phyloP scores from a whole-genome alignment of 164 flowering plant species.

The Santalum album region DNA sequence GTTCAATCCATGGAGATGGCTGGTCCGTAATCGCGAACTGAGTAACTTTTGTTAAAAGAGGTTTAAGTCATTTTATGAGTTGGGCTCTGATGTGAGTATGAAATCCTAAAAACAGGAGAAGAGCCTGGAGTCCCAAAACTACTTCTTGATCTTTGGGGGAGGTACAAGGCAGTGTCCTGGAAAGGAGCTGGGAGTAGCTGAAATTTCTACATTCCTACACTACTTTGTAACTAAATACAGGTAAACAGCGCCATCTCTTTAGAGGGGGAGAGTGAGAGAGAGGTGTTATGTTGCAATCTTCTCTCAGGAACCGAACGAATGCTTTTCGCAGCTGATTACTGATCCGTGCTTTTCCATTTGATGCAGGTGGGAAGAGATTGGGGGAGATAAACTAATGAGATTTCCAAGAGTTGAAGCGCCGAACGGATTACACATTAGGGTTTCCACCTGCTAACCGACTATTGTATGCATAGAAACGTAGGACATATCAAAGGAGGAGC shows the following conservation, averaged over 20 bases:
- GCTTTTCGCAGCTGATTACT: no score
- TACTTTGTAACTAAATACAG: constrained; percentile 82
- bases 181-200: constrained; percentile 75
- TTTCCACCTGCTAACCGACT: not conserved
- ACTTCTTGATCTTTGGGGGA: constrained; percentile 69
- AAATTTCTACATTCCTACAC: constrained; percentile 70
- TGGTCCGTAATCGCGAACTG: not conserved
- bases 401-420: not conserved
- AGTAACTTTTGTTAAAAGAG: no score
- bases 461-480: no score
- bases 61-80: no score
- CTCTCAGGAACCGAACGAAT: no score
- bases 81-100: no score
- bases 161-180: constrained; percentile 88
- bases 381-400: not conserved
- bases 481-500: no score
- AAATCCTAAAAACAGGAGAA: constrained; percentile 33
- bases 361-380: not conserved
- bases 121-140: constrained; percentile 47
- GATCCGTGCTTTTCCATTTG: not conserved
- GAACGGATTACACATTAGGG: not conserved
- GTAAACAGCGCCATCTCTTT: no score
- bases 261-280: no score
- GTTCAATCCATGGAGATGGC: constrained; percentile 8
- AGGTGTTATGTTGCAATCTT: no score